These are phyloP conservation scores for Ascosphaera apis DNA, from an alignment of 2,329 filamentous ascomycete genomes.

Conservation along the genomic window DNA sequence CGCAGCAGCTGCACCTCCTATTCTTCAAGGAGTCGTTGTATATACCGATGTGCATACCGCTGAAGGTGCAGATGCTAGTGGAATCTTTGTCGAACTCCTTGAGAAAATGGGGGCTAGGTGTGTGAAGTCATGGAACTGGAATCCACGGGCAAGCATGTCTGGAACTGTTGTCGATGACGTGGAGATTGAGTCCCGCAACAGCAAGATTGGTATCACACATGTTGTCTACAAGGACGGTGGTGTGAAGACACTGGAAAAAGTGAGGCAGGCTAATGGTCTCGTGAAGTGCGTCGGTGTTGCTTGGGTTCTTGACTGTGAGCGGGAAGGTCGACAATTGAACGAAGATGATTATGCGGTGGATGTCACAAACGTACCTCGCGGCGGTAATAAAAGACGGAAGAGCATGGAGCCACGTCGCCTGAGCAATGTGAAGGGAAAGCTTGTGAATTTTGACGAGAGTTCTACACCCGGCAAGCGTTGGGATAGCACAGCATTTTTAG, in stretches of 20 bases:
- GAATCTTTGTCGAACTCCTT: constrained; percentile 60
- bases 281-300: constrained; percentile 71
- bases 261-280: constrained; percentile 44
- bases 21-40: constrained; percentile 50
- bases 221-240: constrained; percentile 78
- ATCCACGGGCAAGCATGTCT: constrained; percentile 26
- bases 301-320: constrained; percentile 71
- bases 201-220: constrained; percentile 57
- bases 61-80: constrained; percentile 57
- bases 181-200: constrained; percentile 11
- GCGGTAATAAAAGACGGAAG: constrained; percentile 49
- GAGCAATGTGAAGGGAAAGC: constrained; percentile 42
- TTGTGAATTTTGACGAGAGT: constrained; percentile 21
- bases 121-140: constrained; percentile 55
- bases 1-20: constrained; percentile 8
- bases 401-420: constrained; percentile 58
- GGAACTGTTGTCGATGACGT: constrained; percentile 10
- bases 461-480: constrained; percentile 11
- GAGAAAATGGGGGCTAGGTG: constrained; percentile 62
- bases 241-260: constrained; percentile 53
- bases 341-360: constrained; percentile 49
- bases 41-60: constrained; percentile 67
- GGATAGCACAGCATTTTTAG: constrained; percentile 8
- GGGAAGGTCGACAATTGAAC: constrained; percentile 53
- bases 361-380: constrained; percentile 41